Conservation (phyloP, 2,329 filamentous ascomycete genomes). For the Dactylellina cionopaga region DNA sequence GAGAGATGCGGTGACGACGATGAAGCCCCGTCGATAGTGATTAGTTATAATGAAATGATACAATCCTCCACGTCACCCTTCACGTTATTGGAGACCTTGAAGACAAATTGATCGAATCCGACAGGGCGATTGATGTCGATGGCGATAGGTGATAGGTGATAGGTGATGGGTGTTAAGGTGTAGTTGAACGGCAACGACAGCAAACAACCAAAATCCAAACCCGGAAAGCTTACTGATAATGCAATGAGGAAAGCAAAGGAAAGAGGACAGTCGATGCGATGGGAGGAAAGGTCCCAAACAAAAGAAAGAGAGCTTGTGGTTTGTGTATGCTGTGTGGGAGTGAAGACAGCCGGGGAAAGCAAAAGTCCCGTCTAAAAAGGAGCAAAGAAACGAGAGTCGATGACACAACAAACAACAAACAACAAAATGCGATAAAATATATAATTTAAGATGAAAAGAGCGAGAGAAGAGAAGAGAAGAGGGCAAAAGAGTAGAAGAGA, state of each 20-base stretch:
- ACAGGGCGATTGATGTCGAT: too few relatives aligned
- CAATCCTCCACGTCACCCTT: constrained; percentile 1
- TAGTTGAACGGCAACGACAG: constrained; percentile 3
- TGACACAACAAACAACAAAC: constrained; percentile 5
- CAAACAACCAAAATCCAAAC: constrained; percentile 26
- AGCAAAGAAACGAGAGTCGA: constrained; percentile 43
- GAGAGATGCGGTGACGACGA: neutral
- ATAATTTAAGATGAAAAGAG: constrained; percentile 15
- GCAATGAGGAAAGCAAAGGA: neutral
- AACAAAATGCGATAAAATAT: neutral
- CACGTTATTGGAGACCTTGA: neutral
- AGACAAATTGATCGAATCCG: neutral
- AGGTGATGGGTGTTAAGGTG: neutral
- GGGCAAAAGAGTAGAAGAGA: neutral
- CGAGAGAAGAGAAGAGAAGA: constrained; percentile 26
- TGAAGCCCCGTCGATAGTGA: neutral
- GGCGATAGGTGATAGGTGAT: neutral
- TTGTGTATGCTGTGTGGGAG: constrained; percentile 6
- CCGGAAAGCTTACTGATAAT: too few relatives aligned
- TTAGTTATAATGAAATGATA: too few relatives aligned
- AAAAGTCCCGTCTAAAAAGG: constrained; percentile 18
- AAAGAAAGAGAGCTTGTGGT: constrained; percentile 7
- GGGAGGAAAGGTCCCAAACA: neutral
- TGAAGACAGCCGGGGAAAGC: constrained; percentile 16
- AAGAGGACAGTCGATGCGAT: constrained; percentile 20